Conservation (phyloP, 2,329 filamentous ascomycete genomes). For the Aphanocladium album region DNA sequence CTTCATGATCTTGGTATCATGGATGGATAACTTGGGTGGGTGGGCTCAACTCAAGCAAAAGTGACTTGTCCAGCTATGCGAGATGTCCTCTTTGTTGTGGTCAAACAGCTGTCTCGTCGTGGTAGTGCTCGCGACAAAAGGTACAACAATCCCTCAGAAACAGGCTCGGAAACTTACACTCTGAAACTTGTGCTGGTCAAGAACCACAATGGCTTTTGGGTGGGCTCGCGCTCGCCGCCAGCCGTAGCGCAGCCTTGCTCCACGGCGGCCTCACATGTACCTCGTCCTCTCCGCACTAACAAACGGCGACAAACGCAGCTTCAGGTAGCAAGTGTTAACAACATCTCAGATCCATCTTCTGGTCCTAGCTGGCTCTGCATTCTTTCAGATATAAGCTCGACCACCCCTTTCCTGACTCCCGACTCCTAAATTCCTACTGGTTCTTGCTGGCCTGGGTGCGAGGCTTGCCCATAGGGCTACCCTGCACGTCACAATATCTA, state of each 20-base stretch:
- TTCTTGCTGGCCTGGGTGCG: background rate
- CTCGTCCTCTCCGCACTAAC: background rate
- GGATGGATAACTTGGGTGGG: too few relatives aligned
- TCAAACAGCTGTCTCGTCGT: background rate
- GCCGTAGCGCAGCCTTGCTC: background rate
- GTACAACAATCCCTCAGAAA: background rate
- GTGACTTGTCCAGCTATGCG: background rate
- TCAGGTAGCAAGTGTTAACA: background rate
- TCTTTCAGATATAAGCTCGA: slow-evolving; percentile 10
- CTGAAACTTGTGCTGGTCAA: too few relatives aligned
- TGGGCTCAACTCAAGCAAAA: background rate
- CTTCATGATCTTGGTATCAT: background rate
- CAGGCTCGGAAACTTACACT: too few relatives aligned
- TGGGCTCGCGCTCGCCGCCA: too few relatives aligned
- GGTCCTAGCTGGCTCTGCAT: background rate
- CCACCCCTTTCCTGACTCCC: background rate
- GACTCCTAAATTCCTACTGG: background rate
- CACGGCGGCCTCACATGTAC: background rate
- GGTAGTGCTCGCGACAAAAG: background rate
- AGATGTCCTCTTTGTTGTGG: background rate
- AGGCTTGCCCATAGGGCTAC: background rate
- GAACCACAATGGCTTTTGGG: background rate
- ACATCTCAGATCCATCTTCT: background rate
- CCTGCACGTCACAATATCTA: background rate
- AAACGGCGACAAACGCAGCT: background rate